Base-by-base conservation (phyloP, 2,329 filamentous ascomycete genomes). In the Apiospora marii region DNA sequence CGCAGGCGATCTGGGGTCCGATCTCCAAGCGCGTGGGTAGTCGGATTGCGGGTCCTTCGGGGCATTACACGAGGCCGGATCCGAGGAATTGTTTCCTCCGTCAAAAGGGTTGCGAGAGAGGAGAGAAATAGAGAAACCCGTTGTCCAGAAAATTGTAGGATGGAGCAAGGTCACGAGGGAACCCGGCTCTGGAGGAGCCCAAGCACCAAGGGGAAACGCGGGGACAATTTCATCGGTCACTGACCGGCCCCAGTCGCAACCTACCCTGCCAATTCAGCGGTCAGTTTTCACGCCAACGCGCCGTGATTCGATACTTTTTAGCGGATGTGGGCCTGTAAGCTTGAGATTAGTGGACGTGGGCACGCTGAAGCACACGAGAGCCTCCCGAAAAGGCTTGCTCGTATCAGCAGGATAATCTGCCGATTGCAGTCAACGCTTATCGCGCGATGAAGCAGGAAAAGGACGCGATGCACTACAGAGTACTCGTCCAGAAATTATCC, bases 1-100 rank as follows among this genome's bases (percentile, higher is more conserved):
- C 68, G 68, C 68, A 51, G 48, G 58, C 58, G 58, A 64, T 64
- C 30, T 37, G 58, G 58, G 58, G 58, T 64, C 58, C 34, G 58
- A 64, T 64, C 58, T 64, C 58, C 58, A 64, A 41, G 58, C 58
- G 58, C 58, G 58, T 64, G 58, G 58, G 58, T 64, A 19, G 58
- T 64, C 19, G 58, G 58, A 64, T 64, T 64, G 58, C 58, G 58
- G 34, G 58, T 64, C 58, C 41, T n/a, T 64, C 34, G 58, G 58
- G 58, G 58, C 58, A 64, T 64, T 64, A 64, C 58, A 64, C 58
- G n/a, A 37, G 34, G 58, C 58, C 58, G 58, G 58, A n/a, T 64
- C 58, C 58, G 58, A 64, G 58, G 34, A 64, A 64, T n/a, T 37
- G 58, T 41, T 24, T 64, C 58, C 58, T 64, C 58, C 58, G 58